phyloP scores from a whole-genome alignment of 208 protist genomes.

The Leishmania lainsoni region DNA sequence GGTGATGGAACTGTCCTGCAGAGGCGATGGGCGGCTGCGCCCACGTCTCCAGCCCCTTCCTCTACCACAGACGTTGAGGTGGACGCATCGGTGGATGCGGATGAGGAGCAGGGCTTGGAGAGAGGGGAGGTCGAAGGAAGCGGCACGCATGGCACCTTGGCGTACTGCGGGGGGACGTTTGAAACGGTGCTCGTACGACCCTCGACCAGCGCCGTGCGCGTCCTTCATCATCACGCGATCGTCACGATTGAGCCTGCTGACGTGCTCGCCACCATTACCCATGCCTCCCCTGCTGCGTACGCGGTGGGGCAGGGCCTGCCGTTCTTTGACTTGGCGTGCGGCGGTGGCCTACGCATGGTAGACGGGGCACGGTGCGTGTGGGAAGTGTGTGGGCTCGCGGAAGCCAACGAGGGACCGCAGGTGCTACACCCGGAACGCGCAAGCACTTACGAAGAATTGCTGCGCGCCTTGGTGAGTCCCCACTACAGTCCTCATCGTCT shows the following conservation, averaged over 20 bases:
- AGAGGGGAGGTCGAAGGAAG: neutral
- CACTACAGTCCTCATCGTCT: conserved; percentile 79
- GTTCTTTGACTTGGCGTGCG: conserved; percentile 81
- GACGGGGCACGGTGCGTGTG: conserved; percentile 66
- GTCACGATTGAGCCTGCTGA: conserved; percentile 71
- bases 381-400: conserved; percentile 62
- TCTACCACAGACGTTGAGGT: neutral
- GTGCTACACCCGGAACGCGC: conserved; percentile 26
- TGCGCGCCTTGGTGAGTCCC: conserved; percentile 57
- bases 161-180: conserved; percentile 23
- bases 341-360: conserved; percentile 80
- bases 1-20: conserved; percentile 75
- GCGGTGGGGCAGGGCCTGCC: conserved; percentile 77
- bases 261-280: conserved; percentile 42
- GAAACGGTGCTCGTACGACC: conserved; percentile 68
- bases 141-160: neutral
- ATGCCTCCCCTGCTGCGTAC: conserved; percentile 33
- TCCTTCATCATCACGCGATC: conserved; percentile 69
- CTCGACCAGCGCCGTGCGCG: conserved; percentile 58
- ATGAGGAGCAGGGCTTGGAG: neutral
- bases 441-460: conserved; percentile 51
- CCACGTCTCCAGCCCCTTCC: neutral
- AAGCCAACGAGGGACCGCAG: conserved; percentile 26
- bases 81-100: neutral
- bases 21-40: conserved; percentile 38